Base-by-base conservation (phyloP, 129 eudicot genomes). In the Oenanthe sinensis region DNA sequence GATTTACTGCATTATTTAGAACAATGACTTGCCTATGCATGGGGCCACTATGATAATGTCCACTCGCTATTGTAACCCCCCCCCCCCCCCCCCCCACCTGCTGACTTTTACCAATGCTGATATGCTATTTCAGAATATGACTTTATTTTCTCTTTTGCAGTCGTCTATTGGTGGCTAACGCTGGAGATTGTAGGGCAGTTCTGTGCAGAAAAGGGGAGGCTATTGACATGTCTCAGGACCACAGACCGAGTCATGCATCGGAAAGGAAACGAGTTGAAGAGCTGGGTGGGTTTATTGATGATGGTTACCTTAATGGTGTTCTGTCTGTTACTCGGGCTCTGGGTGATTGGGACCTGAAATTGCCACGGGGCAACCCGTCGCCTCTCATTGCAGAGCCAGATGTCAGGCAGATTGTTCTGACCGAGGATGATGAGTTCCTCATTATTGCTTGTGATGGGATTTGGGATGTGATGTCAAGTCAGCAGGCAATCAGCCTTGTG, bases 131-230 rank as follows among this genome's bases (percentile, higher is more conserved):
- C 50, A 19, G 33, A 48, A 12, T 8, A 5, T 20, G 3, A 11
- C 30, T 1, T 26, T 46, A n/a, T 74, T 46, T 71, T 42, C 60
- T 46, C 7, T 74, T 5, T 48, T 46, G 77, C 69, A 75, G 79
- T 28, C 40, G 19, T 52, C 47, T 75, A 36, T 17, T 75, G 42
- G 79, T 75, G 22, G 79, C 79, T n/a, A 75, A 75, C 6, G 79
- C 68, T 8, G 79, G 79, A 50, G 79, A 75, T 50, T 75, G 79
- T 36, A 62, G 79, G 33, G 79, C 79, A 48, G 79, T 75, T 52
- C 33, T 75, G 5, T 75, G 67, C 68, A 68, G 79, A 8, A 49
- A 37, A 33, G 79, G 79, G 10, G 79, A 48, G 69, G 79, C 79
- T 30, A 52, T 75, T 17, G 79, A 75, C 22, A 75, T 75, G 67